phyloP scores from a whole-genome alignment of 768 basidiomycete species.

The Boletus sp. region DNA sequence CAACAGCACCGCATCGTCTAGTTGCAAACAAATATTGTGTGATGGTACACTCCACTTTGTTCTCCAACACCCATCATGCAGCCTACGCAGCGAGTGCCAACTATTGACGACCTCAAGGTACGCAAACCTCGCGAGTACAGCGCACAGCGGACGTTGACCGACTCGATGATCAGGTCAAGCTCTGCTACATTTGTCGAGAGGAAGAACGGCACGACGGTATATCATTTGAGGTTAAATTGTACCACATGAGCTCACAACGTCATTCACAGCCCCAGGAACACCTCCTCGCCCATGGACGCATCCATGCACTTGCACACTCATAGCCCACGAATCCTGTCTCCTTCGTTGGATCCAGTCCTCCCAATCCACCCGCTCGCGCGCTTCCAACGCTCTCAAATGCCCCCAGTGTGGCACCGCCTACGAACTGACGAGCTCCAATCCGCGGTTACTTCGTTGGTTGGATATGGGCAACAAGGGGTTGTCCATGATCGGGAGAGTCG shows the following conservation, averaged over 20 bases:
- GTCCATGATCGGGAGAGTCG: conserved; percentile 48
- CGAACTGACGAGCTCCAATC: conserved; percentile 64
- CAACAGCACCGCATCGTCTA: neutral
- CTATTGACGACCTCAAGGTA: conserved; percentile 35
- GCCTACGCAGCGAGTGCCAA: conserved; percentile 26
- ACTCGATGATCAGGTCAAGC: conserved; percentile 47
- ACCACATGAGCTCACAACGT: neutral
- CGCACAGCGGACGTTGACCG: neutral
- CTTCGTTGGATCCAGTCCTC: conserved; percentile 76
- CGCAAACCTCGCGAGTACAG: neutral
- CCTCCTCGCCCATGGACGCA: conserved; percentile 68
- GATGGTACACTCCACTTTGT: neutral
- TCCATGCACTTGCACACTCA: conserved; percentile 75
- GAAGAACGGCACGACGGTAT: conserved; percentile 55
- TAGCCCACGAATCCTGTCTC: conserved; percentile 78
- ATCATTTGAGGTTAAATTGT: neutral
- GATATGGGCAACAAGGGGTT: conserved; percentile 48
- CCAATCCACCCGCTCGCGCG: conserved; percentile 52
- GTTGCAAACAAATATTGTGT: neutral
- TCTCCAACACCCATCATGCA: conserved; percentile 20
- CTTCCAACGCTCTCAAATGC: conserved; percentile 67
- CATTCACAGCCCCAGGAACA: conserved; percentile 37
- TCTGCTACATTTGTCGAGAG: conserved; percentile 79
- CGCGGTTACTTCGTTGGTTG: conserved; percentile 47
- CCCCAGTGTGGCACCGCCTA: conserved; percentile 71